Evolutionary conservation across 2,329 filamentous ascomycete genomes (phyloP), one percentile per base, ranked within the genome.

Genomic region (Cladorrhinum sp.): DNA sequence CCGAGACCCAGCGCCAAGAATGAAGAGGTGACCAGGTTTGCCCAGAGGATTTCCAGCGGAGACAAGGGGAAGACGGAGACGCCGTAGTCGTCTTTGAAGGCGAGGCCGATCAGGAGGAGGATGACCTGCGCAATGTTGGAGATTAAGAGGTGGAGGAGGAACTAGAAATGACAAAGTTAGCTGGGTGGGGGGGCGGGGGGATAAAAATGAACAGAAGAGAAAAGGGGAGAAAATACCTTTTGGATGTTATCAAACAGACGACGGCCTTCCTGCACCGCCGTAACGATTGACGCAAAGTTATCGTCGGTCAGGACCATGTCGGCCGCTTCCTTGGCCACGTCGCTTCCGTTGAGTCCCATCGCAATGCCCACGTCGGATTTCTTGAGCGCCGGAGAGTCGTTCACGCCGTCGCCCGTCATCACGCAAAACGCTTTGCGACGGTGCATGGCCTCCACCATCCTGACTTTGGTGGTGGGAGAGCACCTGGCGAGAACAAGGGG

Each of bases 391-490:
- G 95, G 95, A 1, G 95, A 95, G 76, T 99, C 95, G 68, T 99
- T 99, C 62, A 99, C 96, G 52, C 95, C 95, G 69, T 99, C 95
- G 4, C 95, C 95, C 9, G 95, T 99, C 95, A 99, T 99, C 60
- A 95, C 96, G 50, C 85, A 88, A 72, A 89, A 90, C 1, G 81
- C 81, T 60, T 84, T 81, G 58, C 88, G 83, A 29, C 88, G 81
- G 66, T 89, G 86, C 61, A 91, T 80, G n/a, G 87, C 87, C 69
- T 90, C 85, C 59, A 91, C 87, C 82, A 91, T 88, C 64, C 87
- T 81, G n/a, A 90, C 87, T 73, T 91, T 91, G 36, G 87, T 90
- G 58, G 85, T 77, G 1, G 88, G 88, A 50, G 85, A 87, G 71
- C 87, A 91, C 41, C 88, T 80, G 61, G 88, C 88, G 51, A 91